Evolutionary conservation across 352 stramenopile species (phyloP).

Genomic region (Albugo laibachii): DNA sequence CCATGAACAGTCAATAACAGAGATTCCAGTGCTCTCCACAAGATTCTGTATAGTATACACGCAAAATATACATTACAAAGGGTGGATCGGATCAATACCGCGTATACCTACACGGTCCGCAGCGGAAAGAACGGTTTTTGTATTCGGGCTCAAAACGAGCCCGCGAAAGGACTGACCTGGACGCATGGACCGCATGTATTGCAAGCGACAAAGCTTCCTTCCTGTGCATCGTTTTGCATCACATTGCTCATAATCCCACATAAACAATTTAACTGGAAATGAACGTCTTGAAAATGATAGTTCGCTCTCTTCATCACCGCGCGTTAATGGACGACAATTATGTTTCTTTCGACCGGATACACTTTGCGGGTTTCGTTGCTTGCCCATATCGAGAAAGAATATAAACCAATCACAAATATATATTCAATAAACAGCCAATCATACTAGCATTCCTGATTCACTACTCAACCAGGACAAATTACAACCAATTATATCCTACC

Average conservation of each 20-base stretch:
- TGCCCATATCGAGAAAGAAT: too few species aligned
- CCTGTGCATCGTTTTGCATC: conserved; percentile 89
- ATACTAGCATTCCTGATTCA: too few species aligned
- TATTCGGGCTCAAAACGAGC: conserved; percentile 87
- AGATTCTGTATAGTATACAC: conserved; percentile 15
- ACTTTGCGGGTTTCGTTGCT: too few species aligned
- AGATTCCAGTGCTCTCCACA: conserved; percentile 76
- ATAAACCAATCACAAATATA: too few species aligned
- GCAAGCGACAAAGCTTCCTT: conserved; percentile 81
- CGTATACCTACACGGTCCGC: conserved; percentile 38
- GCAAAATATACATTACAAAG: background rate
- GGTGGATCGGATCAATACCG: background rate
- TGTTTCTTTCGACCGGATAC: too few species aligned
- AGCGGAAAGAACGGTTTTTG: conserved; percentile 77
- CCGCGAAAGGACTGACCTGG: conserved; percentile 85
- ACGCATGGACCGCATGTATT: conserved; percentile 85
- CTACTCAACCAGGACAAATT: too few species aligned
- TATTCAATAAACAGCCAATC: too few species aligned
- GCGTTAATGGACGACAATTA: background rate
- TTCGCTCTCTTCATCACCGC: conserved; percentile 43
- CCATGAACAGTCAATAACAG: conserved; percentile 97
- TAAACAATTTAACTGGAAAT: conserved; percentile 72
- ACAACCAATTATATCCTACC: too few species aligned
- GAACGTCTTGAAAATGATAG: conserved; percentile 36
- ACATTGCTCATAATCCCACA: conserved; percentile 94